Conservation (phyloP, 306 rosid genomes). For the Pyrus pyrifolia region DNA sequence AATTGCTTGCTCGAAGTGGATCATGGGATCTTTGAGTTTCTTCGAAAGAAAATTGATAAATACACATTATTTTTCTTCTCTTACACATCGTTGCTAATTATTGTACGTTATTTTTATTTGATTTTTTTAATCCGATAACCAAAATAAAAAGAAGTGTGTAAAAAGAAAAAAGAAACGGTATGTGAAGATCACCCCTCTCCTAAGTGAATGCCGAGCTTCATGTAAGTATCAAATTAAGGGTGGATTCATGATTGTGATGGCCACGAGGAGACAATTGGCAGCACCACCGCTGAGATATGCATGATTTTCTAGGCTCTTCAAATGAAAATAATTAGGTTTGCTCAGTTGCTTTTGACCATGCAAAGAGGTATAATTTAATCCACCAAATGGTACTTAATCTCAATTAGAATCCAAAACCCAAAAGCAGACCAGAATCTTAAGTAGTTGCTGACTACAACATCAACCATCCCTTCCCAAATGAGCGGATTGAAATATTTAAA, state of each 20-base stretch:
- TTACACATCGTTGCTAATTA: too few relatives aligned
- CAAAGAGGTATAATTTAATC: not conserved
- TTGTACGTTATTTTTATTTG: too few relatives aligned
- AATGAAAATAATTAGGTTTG: not conserved
- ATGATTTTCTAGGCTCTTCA: not conserved
- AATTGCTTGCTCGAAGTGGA: too few relatives aligned
- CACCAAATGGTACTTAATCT: not conserved
- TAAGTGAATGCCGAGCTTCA: not conserved
- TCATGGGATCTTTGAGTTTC: too few relatives aligned
- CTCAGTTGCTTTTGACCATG: constrained; percentile 1
- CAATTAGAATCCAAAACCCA: not conserved
- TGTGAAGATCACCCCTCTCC: not conserved
- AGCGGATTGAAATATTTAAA: not conserved
- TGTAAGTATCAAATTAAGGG: not conserved
- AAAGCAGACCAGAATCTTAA: not conserved
- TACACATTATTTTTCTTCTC: too few relatives aligned
- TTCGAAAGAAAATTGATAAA: too few relatives aligned
- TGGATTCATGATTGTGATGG: not conserved
- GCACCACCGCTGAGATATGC: not conserved
- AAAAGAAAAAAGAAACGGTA: too few relatives aligned
- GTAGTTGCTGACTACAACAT: not conserved
- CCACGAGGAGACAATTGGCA: not conserved
- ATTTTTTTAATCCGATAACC: too few relatives aligned
- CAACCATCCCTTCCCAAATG: not conserved
- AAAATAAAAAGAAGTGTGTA: too few relatives aligned